Percentiles rank a stretch among this genome's conserved stretches.
These are phyloP conservation scores for Alternaria viburni DNA, from an alignment of 2,329 filamentous ascomycete genomes.

Conservation along the genomic window DNA sequence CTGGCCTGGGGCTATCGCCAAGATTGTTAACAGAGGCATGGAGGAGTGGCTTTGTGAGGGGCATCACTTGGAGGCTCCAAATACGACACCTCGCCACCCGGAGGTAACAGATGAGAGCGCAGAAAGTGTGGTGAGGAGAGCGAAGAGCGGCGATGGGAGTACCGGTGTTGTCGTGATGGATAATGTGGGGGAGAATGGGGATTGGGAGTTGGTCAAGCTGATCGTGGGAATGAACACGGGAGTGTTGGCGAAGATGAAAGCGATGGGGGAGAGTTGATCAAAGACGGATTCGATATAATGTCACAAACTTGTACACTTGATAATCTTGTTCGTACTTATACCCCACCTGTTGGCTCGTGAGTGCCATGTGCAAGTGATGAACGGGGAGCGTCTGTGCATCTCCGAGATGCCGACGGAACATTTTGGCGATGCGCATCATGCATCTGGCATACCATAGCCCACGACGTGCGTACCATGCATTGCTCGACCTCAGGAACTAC, in stretches of 20 bases:
- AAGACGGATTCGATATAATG: neutral
- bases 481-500: neutral
- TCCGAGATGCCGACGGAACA: constrained; percentile 10
- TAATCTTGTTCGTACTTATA: neutral
- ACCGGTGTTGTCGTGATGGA: constrained; percentile 92
- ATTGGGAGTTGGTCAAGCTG: constrained; percentile 89
- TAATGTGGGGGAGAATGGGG: constrained; percentile 84
- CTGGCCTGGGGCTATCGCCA: constrained; percentile 93
- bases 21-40: constrained; percentile 82
- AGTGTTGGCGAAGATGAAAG: constrained; percentile 35
- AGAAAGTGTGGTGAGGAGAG: constrained; percentile 54
- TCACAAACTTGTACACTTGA: neutral
- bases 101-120: constrained; percentile 24
- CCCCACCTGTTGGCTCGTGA: neutral
- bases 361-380: neutral
- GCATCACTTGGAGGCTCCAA: constrained; percentile 50
- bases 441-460: neutral
- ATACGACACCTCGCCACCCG: constrained; percentile 9
- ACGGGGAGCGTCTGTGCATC: neutral
- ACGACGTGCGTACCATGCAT: constrained; percentile 14
- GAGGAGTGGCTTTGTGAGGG: constrained; percentile 63
- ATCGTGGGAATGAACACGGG: constrained; percentile 90
- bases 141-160: constrained; percentile 62
- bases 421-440: constrained; percentile 6
- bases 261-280: neutral